These are phyloP conservation scores for Hanseniaspora lachancei DNA, from an alignment of 805 yeast genomes.

Conservation along the genomic window DNA sequence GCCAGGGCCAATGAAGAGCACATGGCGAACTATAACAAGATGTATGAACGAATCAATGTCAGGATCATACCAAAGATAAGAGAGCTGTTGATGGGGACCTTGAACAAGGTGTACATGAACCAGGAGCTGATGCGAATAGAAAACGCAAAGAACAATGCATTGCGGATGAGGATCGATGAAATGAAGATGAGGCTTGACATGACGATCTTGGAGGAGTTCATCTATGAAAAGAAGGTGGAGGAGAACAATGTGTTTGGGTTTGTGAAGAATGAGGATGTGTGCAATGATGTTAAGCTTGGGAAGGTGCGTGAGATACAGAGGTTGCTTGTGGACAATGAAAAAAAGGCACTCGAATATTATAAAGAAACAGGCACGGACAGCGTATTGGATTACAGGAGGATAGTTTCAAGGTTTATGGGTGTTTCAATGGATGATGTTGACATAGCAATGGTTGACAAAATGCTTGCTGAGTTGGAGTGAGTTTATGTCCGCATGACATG, in stretches of 20 bases:
- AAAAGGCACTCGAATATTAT: constrained; percentile 40
- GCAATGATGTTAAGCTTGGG: background rate
- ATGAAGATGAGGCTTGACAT: constrained; percentile 7
- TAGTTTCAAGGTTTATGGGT: constrained; percentile 28
- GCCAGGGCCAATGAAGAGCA: background rate
- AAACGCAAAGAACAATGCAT: constrained; percentile 11
- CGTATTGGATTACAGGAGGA: constrained; percentile 34
- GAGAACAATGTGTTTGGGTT: constrained; percentile 37
- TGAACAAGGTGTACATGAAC: constrained; percentile 25
- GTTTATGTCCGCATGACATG: background rate
- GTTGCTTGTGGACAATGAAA: background rate
- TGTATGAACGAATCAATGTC: constrained; percentile 41
- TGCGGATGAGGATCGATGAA: background rate
- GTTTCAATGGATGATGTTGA: constrained; percentile 18
- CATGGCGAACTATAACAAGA: constrained; percentile 41
- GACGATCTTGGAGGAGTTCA: constrained; percentile 6
- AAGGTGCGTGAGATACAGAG: background rate
- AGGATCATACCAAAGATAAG: constrained; percentile 37
- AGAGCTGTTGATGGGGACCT: constrained; percentile 35
- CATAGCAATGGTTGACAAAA: constrained; percentile 19
- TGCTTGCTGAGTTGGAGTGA: constrained; percentile 24
- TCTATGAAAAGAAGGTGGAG: constrained; percentile 17
- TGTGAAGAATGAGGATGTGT: constrained; percentile 29
- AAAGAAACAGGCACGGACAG: constrained; percentile 41
- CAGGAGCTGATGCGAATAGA: constrained; percentile 20